phyloP scores from a whole-genome alignment of 2,329 filamentous ascomycete species.

The Ascomycota sp. region DNA sequence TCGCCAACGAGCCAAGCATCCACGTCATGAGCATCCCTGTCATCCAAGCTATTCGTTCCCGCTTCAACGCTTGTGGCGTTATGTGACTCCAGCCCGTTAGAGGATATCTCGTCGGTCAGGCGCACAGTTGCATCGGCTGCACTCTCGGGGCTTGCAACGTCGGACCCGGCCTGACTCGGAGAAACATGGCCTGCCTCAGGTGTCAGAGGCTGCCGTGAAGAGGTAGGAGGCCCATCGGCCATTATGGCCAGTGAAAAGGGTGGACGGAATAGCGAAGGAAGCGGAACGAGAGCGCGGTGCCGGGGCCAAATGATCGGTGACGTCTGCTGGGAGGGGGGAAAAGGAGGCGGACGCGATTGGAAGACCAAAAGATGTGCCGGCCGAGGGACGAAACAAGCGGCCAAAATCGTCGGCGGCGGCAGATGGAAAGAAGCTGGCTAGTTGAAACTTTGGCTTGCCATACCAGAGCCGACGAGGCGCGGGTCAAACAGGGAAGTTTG shows the following conservation, averaged over 20 bases:
- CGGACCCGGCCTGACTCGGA: background rate
- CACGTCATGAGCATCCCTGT: slow-evolving; percentile 3
- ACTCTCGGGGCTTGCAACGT: background rate
- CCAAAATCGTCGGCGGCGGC: too few relatives aligned
- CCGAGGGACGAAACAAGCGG: too few relatives aligned
- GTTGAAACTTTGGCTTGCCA: slow-evolving; percentile 2
- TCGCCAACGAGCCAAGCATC: slow-evolving; percentile 8
- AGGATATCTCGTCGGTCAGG: slow-evolving; percentile 1
- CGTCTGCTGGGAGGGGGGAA: too few relatives aligned
- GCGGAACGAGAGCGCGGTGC: slow-evolving; percentile 2
- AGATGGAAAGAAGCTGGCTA: background rate
- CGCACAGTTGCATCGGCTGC: slow-evolving; percentile 3
- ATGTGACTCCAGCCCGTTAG: slow-evolving; percentile 4
- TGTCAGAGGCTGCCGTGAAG: slow-evolving; percentile 21
- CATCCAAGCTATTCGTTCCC: slow-evolving; percentile 7
- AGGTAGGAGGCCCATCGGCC: slow-evolving; percentile 14
- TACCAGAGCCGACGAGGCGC: slow-evolving; percentile 1
- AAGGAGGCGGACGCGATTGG: background rate
- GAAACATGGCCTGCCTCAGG: slow-evolving; percentile 8
- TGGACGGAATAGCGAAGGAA: slow-evolving; percentile 2
- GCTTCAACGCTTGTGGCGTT: too few relatives aligned
- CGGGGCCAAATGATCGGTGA: slow-evolving; percentile 1
- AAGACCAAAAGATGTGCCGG: too few relatives aligned
- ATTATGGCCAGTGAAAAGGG: slow-evolving; percentile 9
- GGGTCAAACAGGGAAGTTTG: background rate